These are phyloP conservation scores for Ceratocystis albifundus DNA, from an alignment of 2,329 filamentous ascomycete genomes.

Conservation along the genomic window DNA sequence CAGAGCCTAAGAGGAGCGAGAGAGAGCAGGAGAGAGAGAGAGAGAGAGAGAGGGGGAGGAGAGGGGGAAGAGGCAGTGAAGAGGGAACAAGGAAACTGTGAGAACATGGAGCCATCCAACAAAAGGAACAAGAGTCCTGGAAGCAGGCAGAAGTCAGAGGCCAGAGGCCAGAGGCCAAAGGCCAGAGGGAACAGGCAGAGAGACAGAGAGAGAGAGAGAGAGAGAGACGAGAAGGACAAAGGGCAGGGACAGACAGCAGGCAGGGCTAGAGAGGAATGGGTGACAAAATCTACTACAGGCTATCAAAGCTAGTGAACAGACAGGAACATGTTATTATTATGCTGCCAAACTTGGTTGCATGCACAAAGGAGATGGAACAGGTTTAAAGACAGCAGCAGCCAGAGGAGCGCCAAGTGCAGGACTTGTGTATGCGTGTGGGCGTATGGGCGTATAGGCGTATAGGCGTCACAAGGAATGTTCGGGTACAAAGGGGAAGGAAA, in stretches of 20 bases:
- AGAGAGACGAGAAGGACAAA: background rate
- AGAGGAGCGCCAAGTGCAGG: too few relatives aligned
- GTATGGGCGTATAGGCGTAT: too few relatives aligned
- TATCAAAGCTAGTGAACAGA: constrained; percentile 1
- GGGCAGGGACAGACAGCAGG: background rate
- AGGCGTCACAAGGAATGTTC: constrained; percentile 15
- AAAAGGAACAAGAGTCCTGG: too few relatives aligned
- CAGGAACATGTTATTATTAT: constrained; percentile 10
- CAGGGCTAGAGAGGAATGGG: constrained; percentile 3
- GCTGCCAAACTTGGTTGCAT: constrained; percentile 1
- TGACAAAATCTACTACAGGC: constrained; percentile 8
- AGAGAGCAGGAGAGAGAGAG: background rate
- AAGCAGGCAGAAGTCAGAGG: too few relatives aligned
- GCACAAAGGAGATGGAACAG: constrained; percentile 11
- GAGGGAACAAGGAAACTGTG: background rate
- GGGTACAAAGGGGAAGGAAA: constrained; percentile 11
- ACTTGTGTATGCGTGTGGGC: background rate
- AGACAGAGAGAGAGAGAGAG: background rate
- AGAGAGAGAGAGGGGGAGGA: background rate
- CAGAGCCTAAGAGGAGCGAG: background rate
- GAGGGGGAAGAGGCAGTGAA: background rate
- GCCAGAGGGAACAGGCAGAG: background rate
- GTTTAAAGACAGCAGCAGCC: constrained; percentile 8
- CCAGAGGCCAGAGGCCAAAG: background rate
- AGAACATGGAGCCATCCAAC: background rate